These are phyloP conservation scores for Sutorius australiensis DNA, from an alignment of 768 basidiomycete species.

Conservation along the genomic window DNA sequence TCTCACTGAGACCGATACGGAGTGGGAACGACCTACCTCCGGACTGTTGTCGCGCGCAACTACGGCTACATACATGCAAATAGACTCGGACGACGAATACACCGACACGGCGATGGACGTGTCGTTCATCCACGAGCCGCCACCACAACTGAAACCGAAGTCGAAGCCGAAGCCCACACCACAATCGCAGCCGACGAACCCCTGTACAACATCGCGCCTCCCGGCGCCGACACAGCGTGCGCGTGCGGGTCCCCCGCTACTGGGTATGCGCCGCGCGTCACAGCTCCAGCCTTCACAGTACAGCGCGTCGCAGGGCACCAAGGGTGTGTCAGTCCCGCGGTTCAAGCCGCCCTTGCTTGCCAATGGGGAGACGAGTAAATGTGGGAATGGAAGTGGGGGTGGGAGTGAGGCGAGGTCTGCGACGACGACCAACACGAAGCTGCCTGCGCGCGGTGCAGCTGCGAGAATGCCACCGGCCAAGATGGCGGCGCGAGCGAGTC, in stretches of 20 bases:
- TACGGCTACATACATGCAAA: slow-evolving; percentile 10
- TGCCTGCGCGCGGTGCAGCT: neutral
- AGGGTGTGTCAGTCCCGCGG: slow-evolving; percentile 14
- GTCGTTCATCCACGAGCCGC: slow-evolving; percentile 4
- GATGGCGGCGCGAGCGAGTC: neutral
- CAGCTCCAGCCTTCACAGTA: slow-evolving; percentile 21
- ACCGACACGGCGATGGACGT: neutral
- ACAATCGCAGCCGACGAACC: neutral
- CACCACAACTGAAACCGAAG: neutral
- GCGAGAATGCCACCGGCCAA: neutral
- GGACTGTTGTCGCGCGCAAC: slow-evolving; percentile 1
- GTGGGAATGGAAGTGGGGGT: too few species aligned
- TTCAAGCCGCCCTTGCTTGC: slow-evolving; percentile 29
- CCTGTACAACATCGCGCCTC: neutral
- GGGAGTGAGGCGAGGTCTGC: neutral
- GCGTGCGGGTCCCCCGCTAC: slow-evolving; percentile 20
- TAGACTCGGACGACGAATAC: slow-evolving; percentile 12
- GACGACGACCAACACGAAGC: neutral
- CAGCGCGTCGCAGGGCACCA: slow-evolving; percentile 18
- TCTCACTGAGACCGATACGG: slow-evolving; percentile 21
- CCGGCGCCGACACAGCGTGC: slow-evolving; percentile 11
- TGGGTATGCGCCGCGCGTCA: slow-evolving; percentile 28
- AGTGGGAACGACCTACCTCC: slow-evolving; percentile 6
- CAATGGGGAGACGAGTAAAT: slow-evolving; percentile 1
- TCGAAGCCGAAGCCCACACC: neutral